Conservation (phyloP, 2,329 filamentous ascomycete genomes). For the Blastomyces percursus region DNA sequence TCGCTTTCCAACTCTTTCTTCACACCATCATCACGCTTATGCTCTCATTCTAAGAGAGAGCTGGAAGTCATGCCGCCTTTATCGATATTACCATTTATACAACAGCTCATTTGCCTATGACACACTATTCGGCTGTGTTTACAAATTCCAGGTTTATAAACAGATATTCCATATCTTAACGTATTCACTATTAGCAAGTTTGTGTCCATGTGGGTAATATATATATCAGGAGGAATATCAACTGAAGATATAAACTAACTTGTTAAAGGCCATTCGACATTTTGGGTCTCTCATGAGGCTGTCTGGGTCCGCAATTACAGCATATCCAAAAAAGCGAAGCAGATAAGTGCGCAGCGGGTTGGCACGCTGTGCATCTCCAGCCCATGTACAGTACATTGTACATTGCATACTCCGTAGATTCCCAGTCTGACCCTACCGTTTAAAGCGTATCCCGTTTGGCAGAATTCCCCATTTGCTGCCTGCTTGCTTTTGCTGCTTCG, state of each 20-base stretch:
- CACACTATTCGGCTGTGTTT: too few relatives aligned
- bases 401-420: too few relatives aligned
- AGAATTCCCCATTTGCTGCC: neutral
- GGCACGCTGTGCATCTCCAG: neutral
- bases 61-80: neutral
- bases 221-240: neutral
- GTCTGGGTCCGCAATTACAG: neutral
- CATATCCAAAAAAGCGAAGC: neutral
- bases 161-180: neutral
- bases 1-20: neutral
- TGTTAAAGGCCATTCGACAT: neutral
- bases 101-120: neutral
- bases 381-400: neutral
- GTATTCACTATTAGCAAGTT: neutral
- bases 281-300: neutral
- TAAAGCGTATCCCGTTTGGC: neutral
- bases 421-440: neutral
- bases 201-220: neutral
- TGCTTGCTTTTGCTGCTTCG: neutral
- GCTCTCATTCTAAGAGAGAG: neutral
- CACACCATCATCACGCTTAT: neutral
- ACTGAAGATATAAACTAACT: neutral
- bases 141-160: neutral
- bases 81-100: neutral
- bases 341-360: neutral